Evolutionary conservation across 2,329 filamentous ascomycete genomes (phyloP).

Genomic region (Anthostomella pinea): DNA sequence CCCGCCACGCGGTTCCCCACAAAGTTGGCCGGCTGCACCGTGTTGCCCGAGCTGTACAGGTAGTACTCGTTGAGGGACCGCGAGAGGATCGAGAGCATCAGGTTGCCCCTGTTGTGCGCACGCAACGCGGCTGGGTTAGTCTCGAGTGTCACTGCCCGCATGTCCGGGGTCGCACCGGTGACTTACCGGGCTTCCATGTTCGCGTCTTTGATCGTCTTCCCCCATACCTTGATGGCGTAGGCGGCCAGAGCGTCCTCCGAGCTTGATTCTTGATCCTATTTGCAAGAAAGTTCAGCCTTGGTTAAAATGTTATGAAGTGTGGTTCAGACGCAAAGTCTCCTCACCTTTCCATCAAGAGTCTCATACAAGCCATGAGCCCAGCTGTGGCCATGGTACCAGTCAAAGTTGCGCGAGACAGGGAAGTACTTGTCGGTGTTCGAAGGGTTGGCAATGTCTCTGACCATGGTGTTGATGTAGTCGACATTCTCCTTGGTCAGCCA

Average conservation of each 20-base stretch:
- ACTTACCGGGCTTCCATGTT: conserved; percentile 71
- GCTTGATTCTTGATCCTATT: conserved; percentile 72
- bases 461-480: conserved; percentile 77
- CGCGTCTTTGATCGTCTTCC: conserved; percentile 67
- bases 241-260: conserved; percentile 87
- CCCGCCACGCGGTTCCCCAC: conserved; percentile 72
- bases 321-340: too few relatives aligned
- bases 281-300: conserved; percentile 5
- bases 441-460: conserved; percentile 81
- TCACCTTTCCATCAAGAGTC: conserved; percentile 66
- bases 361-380: conserved; percentile 83
- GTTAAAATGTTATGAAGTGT: not conserved
- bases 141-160: not conserved
- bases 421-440: conserved; percentile 68
- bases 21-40: conserved; percentile 69
- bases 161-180: not conserved
- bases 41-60: conserved; percentile 70
- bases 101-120: conserved; percentile 54
- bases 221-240: conserved; percentile 95
- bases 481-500: conserved; percentile 71
- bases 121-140: conserved; percentile 10
- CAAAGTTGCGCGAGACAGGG: conserved; percentile 79
- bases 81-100: conserved; percentile 78
- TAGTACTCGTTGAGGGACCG: conserved; percentile 78
- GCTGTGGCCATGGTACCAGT: conserved; percentile 93